phyloP scores from a whole-genome alignment of 441 rosid genomes.

The Euphorbia corollata region DNA sequence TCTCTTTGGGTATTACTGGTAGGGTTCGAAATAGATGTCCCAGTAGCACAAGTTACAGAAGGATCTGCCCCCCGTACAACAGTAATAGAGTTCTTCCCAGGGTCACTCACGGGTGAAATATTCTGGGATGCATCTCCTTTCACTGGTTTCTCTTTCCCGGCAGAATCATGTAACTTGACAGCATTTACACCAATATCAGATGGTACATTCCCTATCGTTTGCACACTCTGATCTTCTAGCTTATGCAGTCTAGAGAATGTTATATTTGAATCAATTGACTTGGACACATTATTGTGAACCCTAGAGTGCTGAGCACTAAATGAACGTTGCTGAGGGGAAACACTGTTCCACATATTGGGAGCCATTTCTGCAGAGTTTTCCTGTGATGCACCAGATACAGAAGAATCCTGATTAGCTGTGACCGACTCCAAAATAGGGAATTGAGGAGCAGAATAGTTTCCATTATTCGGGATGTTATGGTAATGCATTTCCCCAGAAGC shows the following conservation, averaged over 20 bases:
- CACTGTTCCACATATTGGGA: conserved; percentile 33
- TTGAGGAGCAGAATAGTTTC: conserved; percentile 32
- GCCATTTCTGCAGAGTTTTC: conserved; percentile 33
- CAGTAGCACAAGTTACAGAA: conserved; percentile 23
- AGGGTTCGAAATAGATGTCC: conserved; percentile 24
- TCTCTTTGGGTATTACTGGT: conserved; percentile 33
- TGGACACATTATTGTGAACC: conserved; percentile 29
- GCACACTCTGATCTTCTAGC: conserved; percentile 33
- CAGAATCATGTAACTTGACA: conserved; percentile 23
- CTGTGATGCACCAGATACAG: conserved; percentile 32
- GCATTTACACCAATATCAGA: conserved; percentile 33
- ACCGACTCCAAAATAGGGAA: conserved; percentile 45
- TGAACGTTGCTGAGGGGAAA: conserved; percentile 33
- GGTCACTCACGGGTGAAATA: conserved; percentile 24
- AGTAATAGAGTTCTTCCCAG: conserved; percentile 19
- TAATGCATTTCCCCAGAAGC: conserved; percentile 32
- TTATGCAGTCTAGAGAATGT: conserved; percentile 31
- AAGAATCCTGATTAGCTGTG: conserved; percentile 32
- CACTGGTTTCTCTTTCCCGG: conserved; percentile 26
- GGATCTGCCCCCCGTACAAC: conserved; percentile 27
- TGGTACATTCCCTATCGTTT: conserved; percentile 27
- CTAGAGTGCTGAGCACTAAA: conserved; percentile 34
- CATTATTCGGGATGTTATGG: conserved; percentile 26
- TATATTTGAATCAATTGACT: conserved; percentile 31
- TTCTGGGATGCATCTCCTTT: conserved; percentile 25